A percentile compares a stretch with the other conserved stretches of the same genome.
Conservation (phyloP, 2,329 filamentous ascomycete species). For the Fusarium sp. region DNA sequence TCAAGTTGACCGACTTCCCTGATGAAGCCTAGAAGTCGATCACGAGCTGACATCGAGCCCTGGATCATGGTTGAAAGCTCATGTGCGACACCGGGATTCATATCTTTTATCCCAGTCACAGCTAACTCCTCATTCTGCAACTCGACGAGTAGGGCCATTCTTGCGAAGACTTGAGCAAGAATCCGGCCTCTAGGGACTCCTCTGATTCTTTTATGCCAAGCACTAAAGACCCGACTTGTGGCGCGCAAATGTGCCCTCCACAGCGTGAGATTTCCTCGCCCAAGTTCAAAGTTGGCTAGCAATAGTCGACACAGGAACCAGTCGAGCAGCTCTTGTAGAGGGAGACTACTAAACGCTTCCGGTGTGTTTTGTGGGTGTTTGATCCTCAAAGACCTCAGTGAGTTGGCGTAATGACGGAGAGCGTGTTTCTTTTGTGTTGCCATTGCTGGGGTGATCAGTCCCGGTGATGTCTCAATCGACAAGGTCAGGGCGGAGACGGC, state of each 20-base stretch:
- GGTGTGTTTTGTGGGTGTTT: not conserved
- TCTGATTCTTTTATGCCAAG: not conserved
- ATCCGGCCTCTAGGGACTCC: not conserved
- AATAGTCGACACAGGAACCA: not conserved
- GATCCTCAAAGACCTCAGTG: not conserved
- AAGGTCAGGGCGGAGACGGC: not conserved
- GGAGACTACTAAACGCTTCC: not conserved
- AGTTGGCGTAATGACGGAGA: not conserved
- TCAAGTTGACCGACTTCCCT: not conserved
- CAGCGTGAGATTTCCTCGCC: not conserved
- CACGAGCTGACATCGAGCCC: not conserved
- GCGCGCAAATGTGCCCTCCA: not conserved
- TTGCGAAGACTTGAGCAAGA: not conserved
- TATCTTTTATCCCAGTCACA: not conserved
- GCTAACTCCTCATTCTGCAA: not conserved
- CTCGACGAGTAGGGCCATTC: not conserved
- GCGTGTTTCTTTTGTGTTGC: not conserved
- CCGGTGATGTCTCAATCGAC: not conserved
- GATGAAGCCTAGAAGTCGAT: not conserved
- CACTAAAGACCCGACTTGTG: not conserved
- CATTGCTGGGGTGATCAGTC: not conserved
- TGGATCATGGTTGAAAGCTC: not conserved
- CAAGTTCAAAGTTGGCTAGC: not conserved
- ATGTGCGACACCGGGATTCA: not conserved
- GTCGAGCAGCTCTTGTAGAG: not conserved